Percentiles rank a stretch among this genome's conserved stretches.
Conservation (phyloP, 192 early-diverging fungal species). For the Entomortierella chlamydospora region DNA sequence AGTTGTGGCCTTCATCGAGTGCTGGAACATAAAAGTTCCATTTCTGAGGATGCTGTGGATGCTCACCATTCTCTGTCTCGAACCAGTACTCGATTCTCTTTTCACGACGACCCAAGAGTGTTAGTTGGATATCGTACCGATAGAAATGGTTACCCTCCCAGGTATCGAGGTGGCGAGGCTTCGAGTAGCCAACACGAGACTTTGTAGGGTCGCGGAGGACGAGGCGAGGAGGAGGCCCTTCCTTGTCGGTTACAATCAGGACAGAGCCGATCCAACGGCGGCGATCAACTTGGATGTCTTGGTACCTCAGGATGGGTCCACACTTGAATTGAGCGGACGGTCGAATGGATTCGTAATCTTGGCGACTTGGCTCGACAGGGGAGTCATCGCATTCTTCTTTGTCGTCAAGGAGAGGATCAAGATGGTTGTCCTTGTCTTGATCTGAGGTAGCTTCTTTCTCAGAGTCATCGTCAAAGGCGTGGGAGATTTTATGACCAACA, state of each 20-base stretch:
- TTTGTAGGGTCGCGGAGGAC: constrained; percentile 42
- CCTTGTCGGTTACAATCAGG: constrained; percentile 60
- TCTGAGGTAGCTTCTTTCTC: constrained; percentile 7
- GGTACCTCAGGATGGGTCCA: constrained; percentile 66
- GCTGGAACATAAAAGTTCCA: constrained; percentile 59
- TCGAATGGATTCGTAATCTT: constrained; percentile 31
- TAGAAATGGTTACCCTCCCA: constrained; percentile 51
- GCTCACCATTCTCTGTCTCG: constrained; percentile 36
- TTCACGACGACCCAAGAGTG: constrained; percentile 33
- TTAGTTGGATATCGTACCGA: constrained; percentile 41
- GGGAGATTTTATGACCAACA: constrained; percentile 21
- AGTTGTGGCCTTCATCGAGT: constrained; percentile 66
- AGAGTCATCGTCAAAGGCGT: constrained; percentile 4
- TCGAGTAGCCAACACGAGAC: constrained; percentile 22
- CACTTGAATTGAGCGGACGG: constrained; percentile 50
- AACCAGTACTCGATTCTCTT: constrained; percentile 53
- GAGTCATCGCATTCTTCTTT: constrained; percentile 29
- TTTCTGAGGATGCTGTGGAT: constrained; percentile 27
- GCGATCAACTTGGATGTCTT: constrained; percentile 62
- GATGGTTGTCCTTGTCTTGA: constrained; percentile 5
- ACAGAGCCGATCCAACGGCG: constrained; percentile 68
- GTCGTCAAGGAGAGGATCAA: constrained; percentile 36
- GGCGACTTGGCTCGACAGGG: constrained; percentile 16
- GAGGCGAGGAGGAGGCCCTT: constrained; percentile 25
- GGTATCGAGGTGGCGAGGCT: constrained; percentile 23